These are phyloP conservation scores for Ocimum tenuiflorum DNA, from an alignment of 257 asterid species.

Conservation along the genomic window DNA sequence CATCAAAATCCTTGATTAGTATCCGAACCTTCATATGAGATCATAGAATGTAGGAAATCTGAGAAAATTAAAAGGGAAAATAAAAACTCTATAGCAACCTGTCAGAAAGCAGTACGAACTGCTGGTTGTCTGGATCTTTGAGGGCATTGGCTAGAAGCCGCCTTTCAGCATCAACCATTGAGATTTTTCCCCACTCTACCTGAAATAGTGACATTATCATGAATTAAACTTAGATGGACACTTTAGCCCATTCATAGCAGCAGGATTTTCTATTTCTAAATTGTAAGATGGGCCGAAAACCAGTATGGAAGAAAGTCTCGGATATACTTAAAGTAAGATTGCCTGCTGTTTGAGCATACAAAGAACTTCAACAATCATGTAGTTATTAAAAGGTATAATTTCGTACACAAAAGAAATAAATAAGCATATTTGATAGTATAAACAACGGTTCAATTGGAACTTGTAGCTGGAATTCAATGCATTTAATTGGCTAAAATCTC, in stretches of 20 bases:
- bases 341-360: background rate
- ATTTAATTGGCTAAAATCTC: background rate
- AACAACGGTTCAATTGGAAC: background rate
- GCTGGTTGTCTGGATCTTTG: slow-evolving; percentile 73
- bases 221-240: slow-evolving; percentile 1
- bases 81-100: slow-evolving; percentile 49
- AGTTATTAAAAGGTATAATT: background rate
- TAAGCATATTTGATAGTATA: background rate
- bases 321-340: background rate
- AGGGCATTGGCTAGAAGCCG: slow-evolving; percentile 87
- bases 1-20: slow-evolving; percentile 27
- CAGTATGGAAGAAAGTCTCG: background rate
- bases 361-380: slow-evolving; percentile 1
- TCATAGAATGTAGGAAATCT: slow-evolving; percentile 4
- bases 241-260: background rate
- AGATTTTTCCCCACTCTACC: slow-evolving; percentile 96
- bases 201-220: slow-evolving; percentile 27
- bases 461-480: background rate
- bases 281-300: background rate
- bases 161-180: slow-evolving; percentile 98
- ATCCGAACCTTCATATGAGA: slow-evolving; percentile 10
- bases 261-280: background rate
- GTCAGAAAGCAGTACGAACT: slow-evolving; percentile 88
- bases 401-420: slow-evolving; percentile 3
- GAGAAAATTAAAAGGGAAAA: slow-evolving; percentile 1